Evolutionary conservation across 345 rosid species (phyloP), one percentile per base, ranked within the genome.

Genomic region (Xanthoceras sorbifolium): DNA sequence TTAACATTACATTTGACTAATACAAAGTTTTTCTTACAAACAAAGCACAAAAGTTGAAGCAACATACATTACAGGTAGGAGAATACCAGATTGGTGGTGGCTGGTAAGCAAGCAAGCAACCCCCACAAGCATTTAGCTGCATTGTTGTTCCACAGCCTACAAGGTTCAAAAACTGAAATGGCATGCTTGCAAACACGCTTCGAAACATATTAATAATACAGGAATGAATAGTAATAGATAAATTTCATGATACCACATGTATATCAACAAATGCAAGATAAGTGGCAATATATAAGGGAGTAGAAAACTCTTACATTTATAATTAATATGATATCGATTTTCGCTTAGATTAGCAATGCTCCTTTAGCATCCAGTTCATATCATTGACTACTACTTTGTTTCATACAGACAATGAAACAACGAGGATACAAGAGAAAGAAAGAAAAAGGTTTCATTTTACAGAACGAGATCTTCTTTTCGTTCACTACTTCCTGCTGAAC

Each of bases 401-500:
- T 89, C 91, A 88, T 86, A 71, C 79, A 81, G 89, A 81, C 38
- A 74, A 89, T 85, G 89, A 85, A 86, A 89, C 86, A 80, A 15
- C 18, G 28, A 75, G 26, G 66, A 69, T 52, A 75, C 70, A 42
- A 34, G 31, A 71, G 73, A 71, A 52, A 85, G 59, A 71, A 5
- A 68, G 57, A 50, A 64, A 61, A 7, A 26, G 31, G n/a, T 15
- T 15, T 63, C 71, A 78, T 77, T 77, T 74, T 67, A 79, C 84
- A 79, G 46, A 50, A 76, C 44, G 38, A 29, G 18, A 60, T 28
- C 76, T 69, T 23, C 52, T 44, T 28, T 50, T 48, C 71, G 29
- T 68, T 55, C 69, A 65, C 78, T 87, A 90, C 88, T 93, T 93
- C 83, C 90, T 86, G 66, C 82, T 77, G 74, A 93, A 89, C 82